Conservation (phyloP, 2,329 filamentous ascomycete genomes). For the Iodosphaeria phyllophila region DNA sequence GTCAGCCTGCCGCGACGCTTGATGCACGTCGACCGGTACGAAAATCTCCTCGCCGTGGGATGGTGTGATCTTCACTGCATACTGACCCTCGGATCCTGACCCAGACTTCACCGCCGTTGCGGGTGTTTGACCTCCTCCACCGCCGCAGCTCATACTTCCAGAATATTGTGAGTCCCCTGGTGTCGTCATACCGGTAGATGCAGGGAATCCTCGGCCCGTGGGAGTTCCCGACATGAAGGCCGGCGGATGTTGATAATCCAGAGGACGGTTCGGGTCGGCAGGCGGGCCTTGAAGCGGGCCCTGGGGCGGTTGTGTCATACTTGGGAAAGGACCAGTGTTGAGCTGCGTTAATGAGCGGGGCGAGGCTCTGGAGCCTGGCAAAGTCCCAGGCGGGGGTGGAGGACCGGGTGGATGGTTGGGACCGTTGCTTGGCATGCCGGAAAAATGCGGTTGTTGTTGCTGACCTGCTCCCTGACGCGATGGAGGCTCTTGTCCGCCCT, state of each 20-base stretch:
- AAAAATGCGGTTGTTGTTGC: no score
- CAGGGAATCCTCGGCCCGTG: slow-evolving; percentile 6
- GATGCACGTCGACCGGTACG: slow-evolving; percentile 61
- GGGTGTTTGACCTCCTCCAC: slow-evolving; percentile 3
- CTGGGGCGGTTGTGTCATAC: no score
- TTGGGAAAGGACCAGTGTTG: no score
- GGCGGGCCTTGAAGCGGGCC: no score
- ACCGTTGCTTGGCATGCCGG: no score
- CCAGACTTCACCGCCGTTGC: slow-evolving; percentile 6
- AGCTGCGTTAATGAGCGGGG: no score
- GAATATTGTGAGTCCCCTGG: not conserved
- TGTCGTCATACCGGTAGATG: slow-evolving; percentile 2
- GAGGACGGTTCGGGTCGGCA: no score
- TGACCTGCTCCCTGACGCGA: no score
- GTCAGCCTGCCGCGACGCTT: slow-evolving; percentile 65
- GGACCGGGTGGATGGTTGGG: no score
- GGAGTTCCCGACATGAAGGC: slow-evolving; percentile 6
- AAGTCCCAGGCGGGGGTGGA: no score
- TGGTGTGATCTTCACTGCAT: slow-evolving; percentile 10
- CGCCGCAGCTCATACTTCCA: not conserved
- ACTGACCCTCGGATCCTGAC: slow-evolving; percentile 11
- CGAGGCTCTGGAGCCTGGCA: no score
- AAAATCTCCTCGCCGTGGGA: slow-evolving; percentile 24
- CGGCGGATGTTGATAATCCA: slow-evolving; percentile 1
- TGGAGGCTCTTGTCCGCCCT: no score